Evolutionary conservation across 2,329 filamentous ascomycete species (phyloP), one percentile per base, ranked within the genome.

Genomic region (Talaromyces sp.): DNA sequence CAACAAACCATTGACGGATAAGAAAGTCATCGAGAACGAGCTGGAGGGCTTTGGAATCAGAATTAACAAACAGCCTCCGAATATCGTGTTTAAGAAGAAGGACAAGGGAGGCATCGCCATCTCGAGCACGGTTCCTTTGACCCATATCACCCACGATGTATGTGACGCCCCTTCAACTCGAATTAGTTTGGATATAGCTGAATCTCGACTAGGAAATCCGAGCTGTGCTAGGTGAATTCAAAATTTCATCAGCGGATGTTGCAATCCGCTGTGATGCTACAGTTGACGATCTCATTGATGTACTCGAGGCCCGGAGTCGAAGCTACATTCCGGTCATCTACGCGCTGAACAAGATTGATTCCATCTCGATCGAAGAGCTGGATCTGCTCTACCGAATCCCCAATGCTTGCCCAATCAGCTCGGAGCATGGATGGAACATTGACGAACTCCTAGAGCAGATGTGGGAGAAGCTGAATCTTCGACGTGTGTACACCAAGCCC

Each of bases 71-170:
- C 80, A 87, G 69, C 95, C 95, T 27, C 95, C 95, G 46, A 99
- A 99, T 75, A 99, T 99, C 71, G 90, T 95, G n/a, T 96, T 97
- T 82, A 96, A 89, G 80, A 99, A 99, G 83, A 99, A 99, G 82
- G 95, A 99, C 78, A 98, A 98, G 80, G 95, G 95, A 68, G 95
- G 95, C 38, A 86, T 99, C 72, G 93, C 90, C 71, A 95, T 99
- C 72, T 96, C 93, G n/a, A 95, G 86, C 77, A 99, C 95, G 2
- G 89, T 95, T 51, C 91, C 93, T 5, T 81, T 99, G 67, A 89
- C 89, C 26, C 91, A 99, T 77, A 96, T 99, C 71, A 90, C 95
- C 74, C 84, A 92, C 67, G 95, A 96, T 71, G 81, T 81, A 68
- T 68, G 75, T 13, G n/a, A 21, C 8, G 3, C 11, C 10, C 64